Evolutionary conservation across 768 basidiomycete genomes (phyloP).

Genomic region (Boletellus ananiceps): DNA sequence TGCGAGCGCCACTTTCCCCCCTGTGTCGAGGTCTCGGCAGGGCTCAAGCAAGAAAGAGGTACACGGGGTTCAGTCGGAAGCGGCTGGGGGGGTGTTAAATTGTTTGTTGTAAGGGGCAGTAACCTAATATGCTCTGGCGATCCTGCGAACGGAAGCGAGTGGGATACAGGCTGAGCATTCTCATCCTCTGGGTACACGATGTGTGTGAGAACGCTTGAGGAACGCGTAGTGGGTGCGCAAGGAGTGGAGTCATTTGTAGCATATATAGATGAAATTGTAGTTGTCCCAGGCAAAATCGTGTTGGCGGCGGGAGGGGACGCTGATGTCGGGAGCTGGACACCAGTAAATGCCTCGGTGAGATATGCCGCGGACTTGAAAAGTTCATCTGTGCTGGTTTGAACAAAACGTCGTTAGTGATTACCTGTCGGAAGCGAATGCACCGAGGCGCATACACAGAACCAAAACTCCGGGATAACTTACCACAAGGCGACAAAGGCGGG

Average conservation of each 20-base stretch:
- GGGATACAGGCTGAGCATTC: neutral
- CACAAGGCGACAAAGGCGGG: slow-evolving; percentile 68
- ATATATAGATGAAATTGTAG: neutral
- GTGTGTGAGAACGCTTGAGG: slow-evolving; percentile 23
- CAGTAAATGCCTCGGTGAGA: slow-evolving; percentile 60
- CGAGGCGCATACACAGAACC: neutral
- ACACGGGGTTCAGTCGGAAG: neutral
- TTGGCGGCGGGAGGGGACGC: neutral
- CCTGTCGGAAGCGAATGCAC: neutral
- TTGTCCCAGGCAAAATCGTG: neutral
- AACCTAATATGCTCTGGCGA: neutral
- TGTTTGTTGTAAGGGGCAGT: neutral
- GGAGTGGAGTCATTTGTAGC: neutral
- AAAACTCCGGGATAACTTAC: slow-evolving; percentile 35
- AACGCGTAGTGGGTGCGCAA: slow-evolving; percentile 12
- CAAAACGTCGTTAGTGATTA: slow-evolving; percentile 3
- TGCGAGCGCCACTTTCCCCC: neutral
- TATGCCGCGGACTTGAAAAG: slow-evolving; percentile 73
- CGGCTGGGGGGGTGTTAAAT: neutral
- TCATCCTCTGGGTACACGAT: slow-evolving; percentile 14
- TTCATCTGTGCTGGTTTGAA: slow-evolving; percentile 57
- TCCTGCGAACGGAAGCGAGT: neutral
- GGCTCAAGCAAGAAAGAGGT: neutral
- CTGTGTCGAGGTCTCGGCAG: neutral
- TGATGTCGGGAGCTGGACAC: slow-evolving; percentile 21